Evolutionary conservation across 768 basidiomycete genomes (phyloP).

Genomic region (Lactifluus rugatus): DNA sequence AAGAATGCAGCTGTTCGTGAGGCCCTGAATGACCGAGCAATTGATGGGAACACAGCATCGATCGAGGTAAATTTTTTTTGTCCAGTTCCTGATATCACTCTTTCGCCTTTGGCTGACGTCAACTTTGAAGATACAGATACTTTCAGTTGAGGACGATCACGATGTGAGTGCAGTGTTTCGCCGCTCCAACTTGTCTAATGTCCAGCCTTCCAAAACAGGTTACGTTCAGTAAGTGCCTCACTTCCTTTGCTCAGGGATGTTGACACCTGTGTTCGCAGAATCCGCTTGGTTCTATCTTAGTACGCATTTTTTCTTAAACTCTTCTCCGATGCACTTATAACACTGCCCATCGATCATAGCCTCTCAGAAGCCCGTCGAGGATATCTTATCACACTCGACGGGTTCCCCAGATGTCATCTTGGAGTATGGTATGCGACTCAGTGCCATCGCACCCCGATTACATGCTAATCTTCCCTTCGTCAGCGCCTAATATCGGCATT

Average conservation of each 20-base stretch:
- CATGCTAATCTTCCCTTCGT: not conserved
- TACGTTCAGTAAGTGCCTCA: not conserved
- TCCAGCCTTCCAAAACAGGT: not conserved
- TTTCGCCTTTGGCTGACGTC: not conserved
- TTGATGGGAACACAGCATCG: not conserved
- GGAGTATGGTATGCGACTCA: not conserved
- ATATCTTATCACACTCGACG: not conserved
- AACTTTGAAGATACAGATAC: not conserved
- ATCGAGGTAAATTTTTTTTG: not conserved
- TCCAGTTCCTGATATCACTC: too few species aligned
- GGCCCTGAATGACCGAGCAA: not conserved
- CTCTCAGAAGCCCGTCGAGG: not conserved
- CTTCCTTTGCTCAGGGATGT: not conserved
- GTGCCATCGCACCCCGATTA: too few species aligned
- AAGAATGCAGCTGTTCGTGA: not conserved
- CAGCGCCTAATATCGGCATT: constrained; percentile 8
- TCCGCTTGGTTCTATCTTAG: constrained; percentile 6
- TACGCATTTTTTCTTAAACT: not conserved
- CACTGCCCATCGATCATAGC: not conserved
- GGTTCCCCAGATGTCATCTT: not conserved
- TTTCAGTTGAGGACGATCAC: constrained; percentile 4
- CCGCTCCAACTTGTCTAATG: not conserved
- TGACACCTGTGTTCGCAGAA: not conserved
- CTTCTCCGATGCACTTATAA: not conserved
- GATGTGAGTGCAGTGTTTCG: not conserved